Conservation (phyloP, 768 basidiomycete species). For the Psilocybe sp. region DNA sequence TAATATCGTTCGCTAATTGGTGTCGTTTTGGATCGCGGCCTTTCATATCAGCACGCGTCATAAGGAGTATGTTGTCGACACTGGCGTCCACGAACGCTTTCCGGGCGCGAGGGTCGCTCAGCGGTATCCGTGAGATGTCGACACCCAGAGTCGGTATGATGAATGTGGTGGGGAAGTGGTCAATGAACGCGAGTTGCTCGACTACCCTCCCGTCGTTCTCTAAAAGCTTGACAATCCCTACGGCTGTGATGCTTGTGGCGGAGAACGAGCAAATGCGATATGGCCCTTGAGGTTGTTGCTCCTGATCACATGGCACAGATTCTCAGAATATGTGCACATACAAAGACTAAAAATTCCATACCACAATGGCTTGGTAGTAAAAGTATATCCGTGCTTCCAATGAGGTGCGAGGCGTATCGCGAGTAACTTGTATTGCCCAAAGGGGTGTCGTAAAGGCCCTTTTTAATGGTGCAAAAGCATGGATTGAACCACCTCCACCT, state of each 20-base stretch:
- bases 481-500: neutral
- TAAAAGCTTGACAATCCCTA: neutral
- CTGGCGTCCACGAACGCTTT: neutral
- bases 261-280: conserved; percentile 1
- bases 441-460: neutral
- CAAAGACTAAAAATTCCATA: neutral
- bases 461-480: neutral
- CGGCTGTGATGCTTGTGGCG: neutral
- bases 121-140: neutral
- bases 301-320: too few species aligned
- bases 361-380: neutral
- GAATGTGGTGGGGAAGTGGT: conserved; percentile 5
- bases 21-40: neutral
- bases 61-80: neutral
- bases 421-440: conserved; percentile 2
- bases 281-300: neutral
- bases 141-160: neutral
- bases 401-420: neutral
- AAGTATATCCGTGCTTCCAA: neutral
- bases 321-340: too few species aligned
- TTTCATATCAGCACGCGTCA: conserved; percentile 1
- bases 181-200: conserved; percentile 2
- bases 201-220: neutral
- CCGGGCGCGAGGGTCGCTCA: neutral
- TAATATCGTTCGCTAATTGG: neutral